Base-by-base conservation (phyloP, 305 asterid genomes). In the Euphrasia arctica region DNA sequence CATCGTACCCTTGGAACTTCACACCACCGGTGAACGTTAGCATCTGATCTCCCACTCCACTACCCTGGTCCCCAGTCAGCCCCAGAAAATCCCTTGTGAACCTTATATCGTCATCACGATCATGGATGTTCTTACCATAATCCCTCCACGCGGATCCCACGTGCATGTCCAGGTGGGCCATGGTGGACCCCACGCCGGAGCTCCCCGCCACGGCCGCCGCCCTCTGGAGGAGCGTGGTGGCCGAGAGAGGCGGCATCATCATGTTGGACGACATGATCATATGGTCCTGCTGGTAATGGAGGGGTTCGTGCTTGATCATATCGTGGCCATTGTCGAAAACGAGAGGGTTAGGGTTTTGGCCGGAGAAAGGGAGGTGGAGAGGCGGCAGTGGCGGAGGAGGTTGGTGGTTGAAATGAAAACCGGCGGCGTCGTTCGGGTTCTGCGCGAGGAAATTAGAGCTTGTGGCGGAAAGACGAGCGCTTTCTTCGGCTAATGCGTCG, bases 401-500 rank as follows among this genome's bases (percentile, higher is more conserved):
- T 47, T 47, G 70, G 66, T 59, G 60, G 76, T 34, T 54, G 72
- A 77, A 70, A 55, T 48, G 73, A 75, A 66, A 72, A 45, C 41
- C 68, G 60, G 67, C 6, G 60, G 60, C 9, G 60, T 60, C 43
- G 22, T 70, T 64, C 58, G 81, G 76, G 77, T 71, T 76, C 62
- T 72, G 51, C 6, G 77, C 45, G 8, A 78, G 57, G 14, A 77
- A 55, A 25, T 25, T 25, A 8, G 93, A 70, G 67, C 83, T 78
- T 18, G 80, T 87, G 75, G 75, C 80, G 4, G 87, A 80, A 50
- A 90, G 81, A 57, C 97, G 78, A 0, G 95, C 91, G 70, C 87
- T 87, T 70, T 90, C 97, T 70, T 83, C 89, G 14, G 97, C 95
- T 65, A 90, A 75, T 3, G 97, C 95, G 67, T 90, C 97, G 69